Base-by-base conservation (phyloP, 495 filamentous ascomycete species). In the Lasiosphaeria hispida region DNA sequence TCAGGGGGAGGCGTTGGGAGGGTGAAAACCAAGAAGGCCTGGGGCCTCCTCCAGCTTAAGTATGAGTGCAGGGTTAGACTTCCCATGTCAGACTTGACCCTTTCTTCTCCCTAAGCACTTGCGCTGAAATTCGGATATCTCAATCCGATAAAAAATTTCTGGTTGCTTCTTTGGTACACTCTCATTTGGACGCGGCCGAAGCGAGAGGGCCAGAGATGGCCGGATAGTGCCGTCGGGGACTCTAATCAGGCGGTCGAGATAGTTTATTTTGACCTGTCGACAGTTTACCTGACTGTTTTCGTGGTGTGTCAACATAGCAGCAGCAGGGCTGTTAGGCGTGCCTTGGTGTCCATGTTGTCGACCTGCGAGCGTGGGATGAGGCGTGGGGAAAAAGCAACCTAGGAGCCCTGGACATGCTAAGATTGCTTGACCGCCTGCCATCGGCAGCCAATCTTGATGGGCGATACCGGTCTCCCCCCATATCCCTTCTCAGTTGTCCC, bases 361-460 rank as follows among this genome's bases (percentile, higher is more conserved):
- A 14, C 13, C 55, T 45, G 5, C 41, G 49, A 33, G 49, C 57
- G 57, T 45, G 57, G 57, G 57, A 49, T 54, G 57, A 48, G 15
- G 50, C 41, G 51, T 38, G 41, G 51, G 51, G 41, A 50, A 49
- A 51, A 54, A 45, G 14, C n/a, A 51, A 53, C 15, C 13, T 13
- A 30, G 54, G 40, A 5, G 17, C 30, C 0, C 37, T 13, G n/a
- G 42, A 45, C 40, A 11, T n/a, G 15, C 18, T 33, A 9, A 55
- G 44, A 15, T 19, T 18, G 33, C 43, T 49, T 60, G 49, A 60
- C 57, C 57, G 57, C 57, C 18, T 37, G 5, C 17, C 10, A 11
- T 11, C 23, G 11, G 11, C 10, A 17, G 33, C 53, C 53, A 55
- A 55, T 45, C 53, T n/a, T 11, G 30, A n/a, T 37, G 30, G 48